These are phyloP conservation scores for Pseudocercospora pini-densiflorae DNA, from an alignment of 2,329 filamentous ascomycete genomes.

Conservation along the genomic window DNA sequence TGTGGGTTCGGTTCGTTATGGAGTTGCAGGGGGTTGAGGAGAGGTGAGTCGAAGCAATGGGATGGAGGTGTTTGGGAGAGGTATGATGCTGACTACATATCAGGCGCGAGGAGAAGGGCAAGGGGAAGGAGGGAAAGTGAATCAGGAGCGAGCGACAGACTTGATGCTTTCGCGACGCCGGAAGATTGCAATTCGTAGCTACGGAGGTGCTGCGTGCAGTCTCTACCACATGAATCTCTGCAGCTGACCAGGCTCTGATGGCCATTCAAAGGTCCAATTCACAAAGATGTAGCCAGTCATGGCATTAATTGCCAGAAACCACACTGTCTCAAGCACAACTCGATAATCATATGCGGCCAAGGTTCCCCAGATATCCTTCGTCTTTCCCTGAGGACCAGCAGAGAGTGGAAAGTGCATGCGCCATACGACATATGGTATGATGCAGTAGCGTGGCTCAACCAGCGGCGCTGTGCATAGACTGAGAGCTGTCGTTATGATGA, in stretches of 20 bases:
- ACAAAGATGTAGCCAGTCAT: slow-evolving; percentile 75
- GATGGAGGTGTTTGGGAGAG: background rate
- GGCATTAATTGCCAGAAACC: slow-evolving; percentile 69
- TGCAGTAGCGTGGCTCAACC: slow-evolving; percentile 95
- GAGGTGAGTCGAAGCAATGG: background rate
- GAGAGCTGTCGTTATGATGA: slow-evolving; percentile 72
- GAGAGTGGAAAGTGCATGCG: slow-evolving; percentile 72
- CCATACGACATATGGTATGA: slow-evolving; percentile 94
- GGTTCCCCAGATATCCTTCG: slow-evolving; percentile 15
- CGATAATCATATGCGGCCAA: slow-evolving; percentile 44
- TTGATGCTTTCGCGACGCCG: too few species aligned
- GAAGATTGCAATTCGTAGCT: too few species aligned
- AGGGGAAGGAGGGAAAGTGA: too few species aligned
- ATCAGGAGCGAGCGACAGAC: too few species aligned
- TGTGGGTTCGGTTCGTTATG: background rate
- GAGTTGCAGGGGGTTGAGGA: slow-evolving; percentile 6
- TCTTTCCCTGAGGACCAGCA: slow-evolving; percentile 17
- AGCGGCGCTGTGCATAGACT: slow-evolving; percentile 87
- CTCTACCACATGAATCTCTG: slow-evolving; percentile 83
- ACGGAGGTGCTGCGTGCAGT: background rate
- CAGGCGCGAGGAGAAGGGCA: background rate
- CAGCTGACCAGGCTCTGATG: slow-evolving; percentile 59
- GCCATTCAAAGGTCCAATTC: slow-evolving; percentile 70
- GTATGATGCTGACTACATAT: background rate
- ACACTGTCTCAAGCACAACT: slow-evolving; percentile 67